A percentile compares a stretch with the other conserved stretches of the same genome.
Evolutionary conservation across 805 yeast species (phyloP).

Genomic region (Diddensiella transvaalensis): DNA sequence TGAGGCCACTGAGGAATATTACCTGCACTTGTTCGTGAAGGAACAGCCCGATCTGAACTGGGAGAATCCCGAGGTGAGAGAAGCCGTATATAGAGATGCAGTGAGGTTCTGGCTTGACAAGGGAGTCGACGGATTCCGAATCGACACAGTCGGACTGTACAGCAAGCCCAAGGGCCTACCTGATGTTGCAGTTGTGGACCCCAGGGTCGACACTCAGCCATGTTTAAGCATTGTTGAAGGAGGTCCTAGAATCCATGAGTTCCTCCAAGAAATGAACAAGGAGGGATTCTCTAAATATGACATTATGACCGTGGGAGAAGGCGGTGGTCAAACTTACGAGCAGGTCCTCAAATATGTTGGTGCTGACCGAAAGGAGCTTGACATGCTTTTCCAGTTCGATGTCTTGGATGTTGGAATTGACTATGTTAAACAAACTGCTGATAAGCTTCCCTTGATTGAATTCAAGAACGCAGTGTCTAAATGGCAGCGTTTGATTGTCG

Average conservation of each 20-base stretch:
- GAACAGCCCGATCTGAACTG: slow-evolving; percentile 60
- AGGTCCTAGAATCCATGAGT: slow-evolving; percentile 5
- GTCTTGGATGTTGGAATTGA: slow-evolving; percentile 1
- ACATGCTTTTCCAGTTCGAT: slow-evolving; percentile 29
- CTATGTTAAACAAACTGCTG: slow-evolving; percentile 24
- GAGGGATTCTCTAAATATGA: slow-evolving; percentile 43
- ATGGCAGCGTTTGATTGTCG: slow-evolving; percentile 12
- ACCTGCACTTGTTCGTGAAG: slow-evolving; percentile 48
- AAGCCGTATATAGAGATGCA: slow-evolving; percentile 44
- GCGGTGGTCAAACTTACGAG: slow-evolving; percentile 20
- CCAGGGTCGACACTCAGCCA: slow-evolving; percentile 17
- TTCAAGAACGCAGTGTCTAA: slow-evolving; percentile 5
- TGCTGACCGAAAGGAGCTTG: slow-evolving; percentile 25
- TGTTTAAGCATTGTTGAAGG: not conserved
- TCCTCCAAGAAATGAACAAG: slow-evolving; percentile 20
- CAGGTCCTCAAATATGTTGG: slow-evolving; percentile 22
- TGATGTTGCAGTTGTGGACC: slow-evolving; percentile 48
- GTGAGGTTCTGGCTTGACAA: slow-evolving; percentile 50
- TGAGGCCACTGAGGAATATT: slow-evolving; percentile 52
- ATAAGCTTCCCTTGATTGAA: not conserved
- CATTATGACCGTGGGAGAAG: slow-evolving; percentile 57
- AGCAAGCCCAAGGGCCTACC: slow-evolving; percentile 45
- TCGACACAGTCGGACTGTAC: slow-evolving; percentile 53
- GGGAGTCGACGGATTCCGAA: slow-evolving; percentile 58
- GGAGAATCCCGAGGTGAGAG: slow-evolving; percentile 45